These are phyloP conservation scores for Lepidium didymum DNA, from an alignment of 345 rosid species.

Conservation along the genomic window DNA sequence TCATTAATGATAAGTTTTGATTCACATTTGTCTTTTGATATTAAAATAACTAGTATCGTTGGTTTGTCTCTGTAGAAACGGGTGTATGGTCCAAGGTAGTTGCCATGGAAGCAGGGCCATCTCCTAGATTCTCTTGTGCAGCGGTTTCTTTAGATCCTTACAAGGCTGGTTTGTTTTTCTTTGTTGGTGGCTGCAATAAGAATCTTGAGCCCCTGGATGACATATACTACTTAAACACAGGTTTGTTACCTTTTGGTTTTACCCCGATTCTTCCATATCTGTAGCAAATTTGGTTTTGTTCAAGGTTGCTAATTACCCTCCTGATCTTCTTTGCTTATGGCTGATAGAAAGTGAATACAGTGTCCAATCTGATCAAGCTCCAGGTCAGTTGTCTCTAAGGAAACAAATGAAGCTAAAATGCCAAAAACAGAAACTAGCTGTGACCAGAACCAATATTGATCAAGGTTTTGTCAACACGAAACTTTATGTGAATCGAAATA, in stretches of 20 bases:
- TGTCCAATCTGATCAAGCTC: slow-evolving; percentile 37
- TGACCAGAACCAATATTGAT: slow-evolving; percentile 41
- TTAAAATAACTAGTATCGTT: background rate
- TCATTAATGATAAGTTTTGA: background rate
- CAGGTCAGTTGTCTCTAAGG: slow-evolving; percentile 60
- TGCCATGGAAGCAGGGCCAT: slow-evolving; percentile 65
- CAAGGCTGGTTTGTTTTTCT: slow-evolving; percentile 57
- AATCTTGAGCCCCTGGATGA: slow-evolving; percentile 89
- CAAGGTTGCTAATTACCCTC: background rate
- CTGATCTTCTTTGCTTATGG: slow-evolving; percentile 5
- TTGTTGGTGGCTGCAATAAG: slow-evolving; percentile 90
- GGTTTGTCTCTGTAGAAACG: slow-evolving; percentile 42
- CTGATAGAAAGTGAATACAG: slow-evolving; percentile 40
- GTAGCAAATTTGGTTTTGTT: background rate
- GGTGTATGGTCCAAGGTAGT: slow-evolving; percentile 73
- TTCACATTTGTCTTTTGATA: background rate
- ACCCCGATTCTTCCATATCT: background rate
- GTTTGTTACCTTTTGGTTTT: slow-evolving; percentile 29
- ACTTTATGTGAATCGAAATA: background rate
- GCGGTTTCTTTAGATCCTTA: slow-evolving; percentile 82
- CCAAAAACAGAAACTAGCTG: slow-evolving; percentile 60
- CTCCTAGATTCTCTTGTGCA: slow-evolving; percentile 82
- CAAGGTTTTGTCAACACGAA: slow-evolving; percentile 34
- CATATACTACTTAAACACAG: slow-evolving; percentile 78
- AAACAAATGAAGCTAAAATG: slow-evolving; percentile 87